Conservation (phyloP, 1,139 yeast genomes). For the Debaryomycetaceae sp. region DNA sequence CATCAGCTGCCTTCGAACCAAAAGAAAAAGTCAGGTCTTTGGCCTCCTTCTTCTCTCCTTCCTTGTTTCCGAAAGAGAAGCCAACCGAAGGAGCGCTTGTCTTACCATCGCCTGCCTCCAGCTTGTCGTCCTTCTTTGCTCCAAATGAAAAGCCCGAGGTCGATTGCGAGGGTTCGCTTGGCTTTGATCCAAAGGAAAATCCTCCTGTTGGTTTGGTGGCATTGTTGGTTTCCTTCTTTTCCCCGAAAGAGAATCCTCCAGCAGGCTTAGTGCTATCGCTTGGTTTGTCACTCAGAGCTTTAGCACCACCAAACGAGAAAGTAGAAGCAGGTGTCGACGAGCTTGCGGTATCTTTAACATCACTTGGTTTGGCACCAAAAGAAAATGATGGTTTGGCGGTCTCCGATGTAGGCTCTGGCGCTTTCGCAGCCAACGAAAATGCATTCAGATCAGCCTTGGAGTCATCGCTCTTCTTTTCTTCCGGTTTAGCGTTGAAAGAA, state of each 20-base stretch:
- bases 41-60: conserved; percentile 11
- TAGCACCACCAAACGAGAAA: conserved; percentile 19
- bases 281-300: conserved; percentile 13
- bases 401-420: conserved; percentile 14
- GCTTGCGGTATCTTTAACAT: neutral
- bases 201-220: conserved; percentile 15
- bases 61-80: conserved; percentile 14
- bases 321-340: conserved; percentile 7
- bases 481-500: conserved; percentile 13
- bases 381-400: conserved; percentile 13
- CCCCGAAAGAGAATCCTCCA: conserved; percentile 14
- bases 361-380: conserved; percentile 10
- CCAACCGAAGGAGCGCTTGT: conserved; percentile 11
- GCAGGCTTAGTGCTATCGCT: conserved; percentile 3
- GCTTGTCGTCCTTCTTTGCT: conserved; percentile 8
- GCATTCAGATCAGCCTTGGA: conserved; percentile 5
- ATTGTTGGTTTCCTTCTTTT: conserved; percentile 8
- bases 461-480: conserved; percentile 13
- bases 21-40: conserved; percentile 20
- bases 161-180: conserved; percentile 14
- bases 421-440: conserved; percentile 17
- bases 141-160: conserved; percentile 23
- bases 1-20: conserved; percentile 12
- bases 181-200: conserved; percentile 25
- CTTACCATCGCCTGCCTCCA: conserved; percentile 7